Evolutionary conservation across 2,329 filamentous ascomycete species (phyloP), one percentile per base, ranked within the genome.

Genomic region (Cadophora gregata): DNA sequence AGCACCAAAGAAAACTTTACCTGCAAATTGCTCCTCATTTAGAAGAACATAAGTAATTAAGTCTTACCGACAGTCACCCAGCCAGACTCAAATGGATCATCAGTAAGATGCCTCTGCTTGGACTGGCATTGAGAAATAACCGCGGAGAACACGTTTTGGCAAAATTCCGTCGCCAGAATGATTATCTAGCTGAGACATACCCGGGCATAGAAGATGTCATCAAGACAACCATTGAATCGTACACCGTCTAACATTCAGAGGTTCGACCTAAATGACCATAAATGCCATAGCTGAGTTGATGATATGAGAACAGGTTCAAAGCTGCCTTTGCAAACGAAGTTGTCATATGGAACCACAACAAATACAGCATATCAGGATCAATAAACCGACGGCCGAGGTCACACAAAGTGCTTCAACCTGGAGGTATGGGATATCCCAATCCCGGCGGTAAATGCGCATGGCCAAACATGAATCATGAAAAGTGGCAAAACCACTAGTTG

Each of bases 401-500:
- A 21, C n/a, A 47, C 9, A 21, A 5, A 47, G 8, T 21, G 21
- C 19, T 21, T 47, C 42, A 47, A 21, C 4, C 19, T 21, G 42
- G 42, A 47, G 42, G 14, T 6, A 47, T n/a, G 38, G 38, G 10
- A 12, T 4, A 19, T 19, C 38, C 38, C 10, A 42, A 12, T 4
- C 38, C 3, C 19, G 21, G 42, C 42, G 42, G 42, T n/a, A 47
- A 21, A 47, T 8, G 42, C 42, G 42, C 42, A 6, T 47, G 19
- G 14, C 36, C 10, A 21, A 7, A n/a, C 50, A 53, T 53, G 50
- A 53, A 31, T 53, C 50, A 53, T 53, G 50, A 53, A 29, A n/a
- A 29, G 50, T 53, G 50, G 50, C 50, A 53, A 53, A 53, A 29
- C 9, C 4, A n/a, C 27, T 12, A 53, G 25, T 31, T 31, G 12